phyloP scores from a whole-genome alignment of 495 filamentous ascomycete genomes.

The Talaromyces liani region DNA sequence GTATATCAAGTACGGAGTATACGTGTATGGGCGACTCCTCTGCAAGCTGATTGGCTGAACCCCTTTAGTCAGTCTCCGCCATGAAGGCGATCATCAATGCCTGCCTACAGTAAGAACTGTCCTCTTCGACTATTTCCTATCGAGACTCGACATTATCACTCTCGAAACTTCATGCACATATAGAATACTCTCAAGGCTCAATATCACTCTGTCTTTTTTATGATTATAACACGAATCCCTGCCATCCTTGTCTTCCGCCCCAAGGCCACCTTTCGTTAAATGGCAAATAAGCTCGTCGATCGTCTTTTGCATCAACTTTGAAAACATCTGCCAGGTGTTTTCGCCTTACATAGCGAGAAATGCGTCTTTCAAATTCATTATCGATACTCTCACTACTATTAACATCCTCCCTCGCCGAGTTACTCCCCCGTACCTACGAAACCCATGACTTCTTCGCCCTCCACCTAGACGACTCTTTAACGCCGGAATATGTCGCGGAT shows the following conservation, averaged over 20 bases:
- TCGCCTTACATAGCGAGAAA: background rate
- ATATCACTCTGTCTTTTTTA: background rate
- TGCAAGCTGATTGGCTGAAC: background rate
- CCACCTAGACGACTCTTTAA: constrained; percentile 58
- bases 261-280: background rate
- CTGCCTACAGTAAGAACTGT: background rate
- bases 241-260: background rate
- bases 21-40: no score
- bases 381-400: background rate
- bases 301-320: background rate
- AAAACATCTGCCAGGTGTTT: constrained; percentile 4
- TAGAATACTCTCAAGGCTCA: background rate
- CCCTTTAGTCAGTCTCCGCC: background rate
- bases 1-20: no score
- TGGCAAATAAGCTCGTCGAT: background rate
- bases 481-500: constrained; percentile 65
- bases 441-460: constrained; percentile 86
- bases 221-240: background rate
- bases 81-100: background rate
- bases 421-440: constrained; percentile 53
- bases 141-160: background rate
- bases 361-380: background rate
- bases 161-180: background rate
- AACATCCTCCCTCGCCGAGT: constrained; percentile 18
- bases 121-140: background rate